Evolutionary conservation across 257 asterid genomes (phyloP).

Genomic region (Thymus quinquecostatus): DNA sequence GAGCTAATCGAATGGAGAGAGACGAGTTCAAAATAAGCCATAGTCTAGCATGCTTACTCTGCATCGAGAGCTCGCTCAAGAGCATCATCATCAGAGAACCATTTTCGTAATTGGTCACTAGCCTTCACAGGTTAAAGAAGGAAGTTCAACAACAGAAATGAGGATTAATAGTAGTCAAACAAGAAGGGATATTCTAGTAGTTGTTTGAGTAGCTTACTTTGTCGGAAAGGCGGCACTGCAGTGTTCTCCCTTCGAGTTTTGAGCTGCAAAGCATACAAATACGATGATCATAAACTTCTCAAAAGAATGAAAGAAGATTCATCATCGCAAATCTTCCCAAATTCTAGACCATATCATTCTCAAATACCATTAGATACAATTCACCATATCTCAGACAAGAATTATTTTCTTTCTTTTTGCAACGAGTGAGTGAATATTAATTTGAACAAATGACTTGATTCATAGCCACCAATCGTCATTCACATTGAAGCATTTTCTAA

Average conservation of each 20-base stretch:
- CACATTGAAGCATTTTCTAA: too few species aligned
- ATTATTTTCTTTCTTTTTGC: too few species aligned
- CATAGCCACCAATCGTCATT: too few species aligned
- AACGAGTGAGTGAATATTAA: too few species aligned
- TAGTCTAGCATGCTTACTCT: conserved; percentile 55
- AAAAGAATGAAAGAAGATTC: too few species aligned
- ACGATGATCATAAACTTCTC: not conserved
- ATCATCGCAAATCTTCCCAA: too few species aligned
- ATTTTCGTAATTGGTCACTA: conserved; percentile 57
- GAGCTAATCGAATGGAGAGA: conserved; percentile 14
- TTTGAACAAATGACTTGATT: too few species aligned
- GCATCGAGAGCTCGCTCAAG: conserved; percentile 87
- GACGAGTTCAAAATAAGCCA: not conserved
- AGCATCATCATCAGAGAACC: conserved; percentile 90
- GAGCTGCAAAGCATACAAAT: conserved; percentile 50
- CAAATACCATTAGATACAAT: too few species aligned
- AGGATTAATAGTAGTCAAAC: not conserved
- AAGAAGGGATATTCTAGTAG: conserved; percentile 1
- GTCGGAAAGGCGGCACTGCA: conserved; percentile 85
- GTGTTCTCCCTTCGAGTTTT: conserved; percentile 85
- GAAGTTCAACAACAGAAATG: conserved; percentile 14
- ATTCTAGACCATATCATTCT: too few species aligned
- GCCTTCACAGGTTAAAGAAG: conserved; percentile 57
- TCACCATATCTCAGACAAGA: not conserved
- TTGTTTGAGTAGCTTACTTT: conserved; percentile 55